These are phyloP conservation scores for Colletotrichum cuscutae DNA, from an alignment of 2,329 filamentous ascomycete species.

Conservation along the genomic window DNA sequence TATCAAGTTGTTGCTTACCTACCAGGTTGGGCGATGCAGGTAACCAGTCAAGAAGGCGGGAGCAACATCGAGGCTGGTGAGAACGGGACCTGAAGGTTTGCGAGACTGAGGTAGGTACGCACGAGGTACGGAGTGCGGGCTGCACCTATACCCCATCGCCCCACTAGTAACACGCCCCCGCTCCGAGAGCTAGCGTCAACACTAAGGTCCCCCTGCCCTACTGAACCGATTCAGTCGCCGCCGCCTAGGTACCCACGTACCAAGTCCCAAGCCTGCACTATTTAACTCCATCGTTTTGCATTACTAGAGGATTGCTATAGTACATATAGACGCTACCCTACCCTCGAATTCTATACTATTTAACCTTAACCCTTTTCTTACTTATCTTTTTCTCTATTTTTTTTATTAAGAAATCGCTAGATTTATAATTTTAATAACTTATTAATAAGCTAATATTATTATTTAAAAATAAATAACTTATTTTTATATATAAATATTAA, in stretches of 20 bases:
- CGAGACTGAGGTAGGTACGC: background rate
- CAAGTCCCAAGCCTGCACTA: background rate
- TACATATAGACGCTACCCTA: no score
- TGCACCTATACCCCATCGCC: background rate
- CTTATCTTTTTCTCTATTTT: no score
- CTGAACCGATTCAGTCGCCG: constrained; percentile 27
- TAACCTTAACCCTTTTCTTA: no score
- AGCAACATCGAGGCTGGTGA: background rate
- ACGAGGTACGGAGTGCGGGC: background rate
- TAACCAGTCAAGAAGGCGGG: background rate
- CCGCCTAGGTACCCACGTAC: constrained; percentile 3
- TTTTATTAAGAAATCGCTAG: no score
- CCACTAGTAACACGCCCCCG: constrained; percentile 1
- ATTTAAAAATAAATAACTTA: no score
- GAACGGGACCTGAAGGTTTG: background rate
- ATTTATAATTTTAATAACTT: no score
- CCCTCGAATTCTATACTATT: no score
- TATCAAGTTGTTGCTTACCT: background rate
- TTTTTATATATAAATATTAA: no score
- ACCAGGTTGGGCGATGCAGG: background rate
- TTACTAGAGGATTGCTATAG: no score
- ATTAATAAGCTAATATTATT: no score
- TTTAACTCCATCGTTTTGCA: no score
- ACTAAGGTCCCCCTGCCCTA: constrained; percentile 6
- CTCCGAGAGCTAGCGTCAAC: constrained; percentile 9